Percentiles rank a stretch among this genome's conserved stretches.
These are phyloP conservation scores for Fusarium graminum DNA, from an alignment of 2,329 filamentous ascomycete species.

Conservation along the genomic window DNA sequence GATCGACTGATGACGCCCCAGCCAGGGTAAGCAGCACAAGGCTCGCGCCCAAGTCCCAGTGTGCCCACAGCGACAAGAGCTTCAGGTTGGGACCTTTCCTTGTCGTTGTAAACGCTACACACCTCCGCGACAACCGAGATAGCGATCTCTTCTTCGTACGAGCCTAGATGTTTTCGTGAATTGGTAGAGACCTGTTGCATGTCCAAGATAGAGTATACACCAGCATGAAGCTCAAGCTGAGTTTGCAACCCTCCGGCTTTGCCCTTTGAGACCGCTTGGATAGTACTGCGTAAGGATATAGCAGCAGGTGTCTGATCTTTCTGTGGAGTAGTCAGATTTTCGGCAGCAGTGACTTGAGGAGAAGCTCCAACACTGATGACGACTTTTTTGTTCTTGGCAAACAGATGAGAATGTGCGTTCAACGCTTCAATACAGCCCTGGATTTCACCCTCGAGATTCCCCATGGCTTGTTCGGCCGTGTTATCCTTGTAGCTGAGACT, in stretches of 20 bases:
- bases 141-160: slow-evolving; percentile 62
- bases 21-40: slow-evolving; percentile 70
- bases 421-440: slow-evolving; percentile 49
- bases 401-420: slow-evolving; percentile 14
- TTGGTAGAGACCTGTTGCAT: slow-evolving; percentile 74
- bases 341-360: slow-evolving; percentile 49
- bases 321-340: slow-evolving; percentile 41
- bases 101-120: slow-evolving; percentile 67
- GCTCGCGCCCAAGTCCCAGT: slow-evolving; percentile 71
- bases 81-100: slow-evolving; percentile 57
- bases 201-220: slow-evolving; percentile 74
- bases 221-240: slow-evolving; percentile 71
- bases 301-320: not conserved
- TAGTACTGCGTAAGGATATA: slow-evolving; percentile 12
- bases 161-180: slow-evolving; percentile 48
- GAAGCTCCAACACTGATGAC: slow-evolving; percentile 53
- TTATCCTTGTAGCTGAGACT: slow-evolving; percentile 52
- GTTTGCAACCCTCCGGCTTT: slow-evolving; percentile 28
- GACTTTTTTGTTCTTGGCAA: slow-evolving; percentile 37
- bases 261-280: not conserved
- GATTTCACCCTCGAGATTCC: slow-evolving; percentile 50
- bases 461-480: slow-evolving; percentile 49
- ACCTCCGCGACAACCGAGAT: slow-evolving; percentile 72
- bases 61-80: slow-evolving; percentile 69
- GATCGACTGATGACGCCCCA: slow-evolving; percentile 69